Percentiles rank a stretch among this genome's conserved stretches.
Conservation (phyloP, 2,329 filamentous ascomycete species). For the Pseudohalonectria lignicola region DNA sequence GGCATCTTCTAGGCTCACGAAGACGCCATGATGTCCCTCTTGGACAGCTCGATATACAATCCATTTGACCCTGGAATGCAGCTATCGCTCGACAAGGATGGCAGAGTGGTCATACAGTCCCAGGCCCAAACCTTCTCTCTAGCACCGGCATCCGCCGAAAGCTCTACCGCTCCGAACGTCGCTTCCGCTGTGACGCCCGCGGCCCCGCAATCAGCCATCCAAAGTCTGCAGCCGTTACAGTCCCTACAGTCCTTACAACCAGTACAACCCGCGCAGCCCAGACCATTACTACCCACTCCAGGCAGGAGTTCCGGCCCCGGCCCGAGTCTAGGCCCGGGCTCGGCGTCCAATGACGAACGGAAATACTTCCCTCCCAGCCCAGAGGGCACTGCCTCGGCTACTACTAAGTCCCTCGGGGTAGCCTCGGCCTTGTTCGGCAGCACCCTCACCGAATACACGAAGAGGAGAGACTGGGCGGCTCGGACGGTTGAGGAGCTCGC, state of each 20-base stretch:
- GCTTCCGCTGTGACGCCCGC: not conserved
- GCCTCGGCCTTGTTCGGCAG: slow-evolving; percentile 16
- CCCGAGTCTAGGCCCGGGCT: too few relatives aligned
- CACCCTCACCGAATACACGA: slow-evolving; percentile 47
- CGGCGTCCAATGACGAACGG: too few relatives aligned
- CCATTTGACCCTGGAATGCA: slow-evolving; percentile 22
- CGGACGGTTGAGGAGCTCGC: slow-evolving; percentile 82
- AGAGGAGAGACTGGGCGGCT: slow-evolving; percentile 69
- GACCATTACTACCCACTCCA: too few relatives aligned
- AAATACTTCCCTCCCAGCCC: too few relatives aligned
- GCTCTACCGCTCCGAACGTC: not conserved
- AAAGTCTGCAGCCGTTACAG: too few relatives aligned
- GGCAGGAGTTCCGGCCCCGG: too few relatives aligned
- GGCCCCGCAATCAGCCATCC: not conserved
- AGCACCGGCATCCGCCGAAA: not conserved
- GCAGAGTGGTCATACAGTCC: slow-evolving; percentile 7
- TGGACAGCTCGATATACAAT: slow-evolving; percentile 29
- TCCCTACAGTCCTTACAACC: too few relatives aligned
- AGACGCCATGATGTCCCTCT: slow-evolving; percentile 29
- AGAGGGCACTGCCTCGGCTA: too few relatives aligned
- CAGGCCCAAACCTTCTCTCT: slow-evolving; percentile 2
- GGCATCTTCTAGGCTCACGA: not conserved
- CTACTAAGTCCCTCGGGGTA: too few relatives aligned
- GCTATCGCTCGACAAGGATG: slow-evolving; percentile 29
- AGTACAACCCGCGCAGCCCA: not conserved